Evolutionary conservation across 2,329 filamentous ascomycete species (phyloP), one percentile per base, ranked within the genome.

Genomic region (Amauroascus verrucosus): DNA sequence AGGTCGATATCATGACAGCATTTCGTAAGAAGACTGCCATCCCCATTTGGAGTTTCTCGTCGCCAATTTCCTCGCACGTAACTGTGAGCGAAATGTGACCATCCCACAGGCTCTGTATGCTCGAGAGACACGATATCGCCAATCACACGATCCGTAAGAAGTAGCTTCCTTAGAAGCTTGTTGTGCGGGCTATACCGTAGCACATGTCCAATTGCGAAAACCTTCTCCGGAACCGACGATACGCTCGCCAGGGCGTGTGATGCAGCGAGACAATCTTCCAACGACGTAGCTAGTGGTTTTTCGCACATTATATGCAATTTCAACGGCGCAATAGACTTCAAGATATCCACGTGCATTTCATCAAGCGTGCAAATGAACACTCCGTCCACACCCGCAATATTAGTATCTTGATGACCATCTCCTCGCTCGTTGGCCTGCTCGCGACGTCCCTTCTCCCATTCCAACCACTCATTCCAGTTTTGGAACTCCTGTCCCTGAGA

Each of bases 1-100:
- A 97, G 81, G 65, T 98, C 93, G 48, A 98, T 86, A 62, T 98
- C 93, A 54, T 98, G 93, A 61, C 93, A 97, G 55, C 88, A 94
- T 70, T 97, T 98, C 2, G 91, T 95, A 28, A 98, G 77, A 1
- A 98, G 76, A 1, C 86, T 91, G 1, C 72, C 6, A 84, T 91
- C 22, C 79, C 90, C n/a, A 79, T 83, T 4, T 74, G 84, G 20
- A 0, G 81, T 84, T 59, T 88, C 82, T 58, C 86, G 87, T 5
- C 91, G 81, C 93, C 93, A 97, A 70, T 97, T 96, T 14, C 93
- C 93, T 44, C 81, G 80, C 33, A 97, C 91, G 62, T 91, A 95
- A 40, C 84, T 88, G 67, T 95, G 90, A 0, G 85, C 77, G 66
- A 94, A 97, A 67, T 97, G 93, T 88, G 89, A 97, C 83, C 86